Evolutionary conservation across 2,329 filamentous ascomycete genomes (phyloP), one percentile per base, ranked within the genome.

Genomic region (Trichoderma endophyticum): DNA sequence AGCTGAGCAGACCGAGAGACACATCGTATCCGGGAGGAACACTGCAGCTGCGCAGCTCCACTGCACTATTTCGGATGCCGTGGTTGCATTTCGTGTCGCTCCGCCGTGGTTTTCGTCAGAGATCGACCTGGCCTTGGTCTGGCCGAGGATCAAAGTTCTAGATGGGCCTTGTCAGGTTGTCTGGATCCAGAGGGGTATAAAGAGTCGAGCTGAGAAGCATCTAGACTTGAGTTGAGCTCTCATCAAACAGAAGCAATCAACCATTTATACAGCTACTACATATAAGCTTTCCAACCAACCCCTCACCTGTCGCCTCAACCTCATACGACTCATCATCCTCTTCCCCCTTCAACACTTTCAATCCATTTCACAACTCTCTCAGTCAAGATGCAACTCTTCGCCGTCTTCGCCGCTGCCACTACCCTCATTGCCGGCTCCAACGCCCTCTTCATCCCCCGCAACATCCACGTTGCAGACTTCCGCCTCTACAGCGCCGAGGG

Each of bases 381-480:
- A 26, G 28, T 28, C 68, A 75, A 70, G 39, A 75, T 76, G 74
- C 71, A 76, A 30, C 71, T 72, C 67, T 65, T 69, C 56, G 51
- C 71, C 24, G 2, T 75, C 64, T 54, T 75, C 67, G 61, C 68
- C n/a, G 64, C 72, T 34, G 68, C 70, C 34, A 39, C 63, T 12
- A 70, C 72, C 24, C 71, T 78, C 12, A 71, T 71, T 39, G 64
- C 71, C 21, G 63, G 70, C 48, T 56, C 73, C 65, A 67, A 62
- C 6, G 75, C 73, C 48, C 73, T 74, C 12, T 63, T 73, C 56
- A 57, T 75, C 70, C 56, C 73, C 9, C 72, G 76, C 36, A 75
- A 75, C 64, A 72, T 72, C n/a, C 74, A 78, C 57, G 74, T 78
- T n/a, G 73, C 72, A 54, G 75, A 78, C 60, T 77, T 78, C 59